phyloP scores from a whole-genome alignment of 2,329 filamentous ascomycete genomes.

The Pseudofabraea citricarpa region DNA sequence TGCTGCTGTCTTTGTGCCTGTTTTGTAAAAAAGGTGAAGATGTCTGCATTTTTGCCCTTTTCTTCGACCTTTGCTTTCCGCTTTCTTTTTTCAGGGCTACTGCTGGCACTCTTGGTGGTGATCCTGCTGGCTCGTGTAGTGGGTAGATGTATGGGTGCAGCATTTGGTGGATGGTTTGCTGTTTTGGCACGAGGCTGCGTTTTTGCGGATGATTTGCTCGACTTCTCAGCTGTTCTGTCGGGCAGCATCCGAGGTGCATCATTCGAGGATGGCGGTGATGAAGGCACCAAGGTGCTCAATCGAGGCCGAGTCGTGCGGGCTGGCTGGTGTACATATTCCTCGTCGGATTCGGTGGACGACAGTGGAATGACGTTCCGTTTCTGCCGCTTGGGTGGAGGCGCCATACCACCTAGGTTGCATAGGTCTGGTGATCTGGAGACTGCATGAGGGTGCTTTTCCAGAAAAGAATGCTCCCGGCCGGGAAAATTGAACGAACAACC shows the following conservation, averaged over 20 bases:
- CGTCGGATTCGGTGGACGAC: slow-evolving; percentile 36
- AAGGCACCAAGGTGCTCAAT: slow-evolving; percentile 16
- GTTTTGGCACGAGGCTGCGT: slow-evolving; percentile 19
- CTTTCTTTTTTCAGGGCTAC: slow-evolving; percentile 40
- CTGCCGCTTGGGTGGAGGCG: slow-evolving; percentile 36
- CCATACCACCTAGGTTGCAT: slow-evolving; percentile 15
- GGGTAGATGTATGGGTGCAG: slow-evolving; percentile 20
- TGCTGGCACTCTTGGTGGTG: slow-evolving; percentile 29
- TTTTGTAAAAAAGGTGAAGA: slow-evolving; percentile 56
- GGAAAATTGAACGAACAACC: too few species aligned
- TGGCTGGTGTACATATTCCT: slow-evolving; percentile 41
- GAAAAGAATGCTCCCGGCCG: too few species aligned
- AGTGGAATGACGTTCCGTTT: slow-evolving; percentile 46
- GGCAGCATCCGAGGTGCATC: slow-evolving; percentile 6
- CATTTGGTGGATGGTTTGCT: slow-evolving; percentile 21
- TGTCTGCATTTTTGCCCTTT: slow-evolving; percentile 49
- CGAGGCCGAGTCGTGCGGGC: slow-evolving; percentile 12
- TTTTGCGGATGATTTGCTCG: slow-evolving; percentile 24
- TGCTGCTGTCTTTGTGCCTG: slow-evolving; percentile 45
- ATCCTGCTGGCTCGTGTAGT: slow-evolving; percentile 21
- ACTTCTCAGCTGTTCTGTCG: slow-evolving; percentile 6
- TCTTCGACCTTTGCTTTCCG: slow-evolving; percentile 38
- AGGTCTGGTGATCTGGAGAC: too few species aligned
- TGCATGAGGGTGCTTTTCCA: background rate
- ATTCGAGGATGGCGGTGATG: slow-evolving; percentile 15